Evolutionary conservation across 2,329 filamentous ascomycete genomes (phyloP).

Genomic region (Neofusicoccum parvum): DNA sequence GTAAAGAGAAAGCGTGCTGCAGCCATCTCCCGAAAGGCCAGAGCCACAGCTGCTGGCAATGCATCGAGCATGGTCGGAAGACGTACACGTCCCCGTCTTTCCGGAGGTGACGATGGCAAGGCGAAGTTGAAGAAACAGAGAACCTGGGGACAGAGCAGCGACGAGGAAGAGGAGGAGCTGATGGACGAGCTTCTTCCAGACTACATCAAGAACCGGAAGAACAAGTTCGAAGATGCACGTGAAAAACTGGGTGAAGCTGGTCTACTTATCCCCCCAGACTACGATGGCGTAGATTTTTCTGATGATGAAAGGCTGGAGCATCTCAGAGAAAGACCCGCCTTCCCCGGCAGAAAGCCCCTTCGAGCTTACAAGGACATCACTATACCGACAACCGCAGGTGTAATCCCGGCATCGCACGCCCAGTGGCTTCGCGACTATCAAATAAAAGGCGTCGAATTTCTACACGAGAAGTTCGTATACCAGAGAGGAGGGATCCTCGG

Average conservation of each 20-base stretch:
- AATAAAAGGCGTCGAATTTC: constrained; percentile 77
- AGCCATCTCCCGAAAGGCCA: constrained; percentile 45
- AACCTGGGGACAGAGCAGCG: constrained; percentile 29
- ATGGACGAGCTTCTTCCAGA: constrained; percentile 67
- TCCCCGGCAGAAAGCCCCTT: constrained; percentile 63
- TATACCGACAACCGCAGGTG: constrained; percentile 72
- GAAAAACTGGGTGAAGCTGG: constrained; percentile 66
- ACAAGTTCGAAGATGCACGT: constrained; percentile 66
- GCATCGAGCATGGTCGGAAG: constrained; percentile 45
- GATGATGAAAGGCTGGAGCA: constrained; percentile 66
- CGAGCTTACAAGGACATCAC: constrained; percentile 74
- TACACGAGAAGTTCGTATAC: constrained; percentile 87
- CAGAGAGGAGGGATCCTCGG: constrained; percentile 89
- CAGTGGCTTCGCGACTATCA: constrained; percentile 94
- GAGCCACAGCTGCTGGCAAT: constrained; percentile 39
- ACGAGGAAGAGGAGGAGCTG: constrained; percentile 49
- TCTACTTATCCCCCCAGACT: constrained; percentile 76
- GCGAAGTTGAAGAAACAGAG: constrained; percentile 18
- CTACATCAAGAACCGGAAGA: constrained; percentile 70
- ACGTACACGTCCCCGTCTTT: constrained; percentile 29
- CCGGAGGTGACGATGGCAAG: neutral
- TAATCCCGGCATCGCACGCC: constrained; percentile 86
- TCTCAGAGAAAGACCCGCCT: constrained; percentile 69
- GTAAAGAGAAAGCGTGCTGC: constrained; percentile 56
- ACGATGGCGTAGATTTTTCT: constrained; percentile 73